These are phyloP conservation scores for Torulaspora pretoriensis DNA, from an alignment of 1,139 yeast species.

Conservation along the genomic window DNA sequence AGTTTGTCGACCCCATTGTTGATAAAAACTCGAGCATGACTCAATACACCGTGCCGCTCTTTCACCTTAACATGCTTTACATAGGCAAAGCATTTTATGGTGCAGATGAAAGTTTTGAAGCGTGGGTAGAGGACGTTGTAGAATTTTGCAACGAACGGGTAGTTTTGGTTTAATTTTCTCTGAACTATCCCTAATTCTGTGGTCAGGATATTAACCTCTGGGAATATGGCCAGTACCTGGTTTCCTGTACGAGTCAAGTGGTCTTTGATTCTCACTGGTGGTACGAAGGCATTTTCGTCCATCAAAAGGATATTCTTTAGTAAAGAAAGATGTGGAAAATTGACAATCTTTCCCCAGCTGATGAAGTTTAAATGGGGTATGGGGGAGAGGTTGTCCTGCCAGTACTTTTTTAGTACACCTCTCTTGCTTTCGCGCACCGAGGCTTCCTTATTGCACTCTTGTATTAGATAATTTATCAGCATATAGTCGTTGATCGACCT, in stretches of 20 bases:
- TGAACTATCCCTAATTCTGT: slow-evolving; percentile 46
- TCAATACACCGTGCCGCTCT: slow-evolving; percentile 12
- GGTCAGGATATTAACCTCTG: slow-evolving; percentile 68
- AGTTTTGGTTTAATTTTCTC: slow-evolving; percentile 47
- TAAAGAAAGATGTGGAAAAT: slow-evolving; percentile 27
- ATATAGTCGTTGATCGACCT: slow-evolving; percentile 34
- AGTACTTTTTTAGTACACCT: slow-evolving; percentile 8
- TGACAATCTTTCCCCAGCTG: slow-evolving; percentile 31
- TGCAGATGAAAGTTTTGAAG: slow-evolving; percentile 44
- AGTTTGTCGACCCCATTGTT: slow-evolving; percentile 32
- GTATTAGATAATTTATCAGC: slow-evolving; percentile 25
- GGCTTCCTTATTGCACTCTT: slow-evolving; percentile 9
- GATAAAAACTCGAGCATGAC: slow-evolving; percentile 15
- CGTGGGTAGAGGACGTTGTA: slow-evolving; percentile 63
- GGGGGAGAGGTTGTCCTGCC: slow-evolving; percentile 10
- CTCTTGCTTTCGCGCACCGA: slow-evolving; percentile 6
- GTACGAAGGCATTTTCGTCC: slow-evolving; percentile 30
- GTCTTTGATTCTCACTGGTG: slow-evolving; percentile 13
- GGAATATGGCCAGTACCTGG: slow-evolving; percentile 46
- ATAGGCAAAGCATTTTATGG: slow-evolving; percentile 47
- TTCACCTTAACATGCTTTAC: slow-evolving; percentile 37
- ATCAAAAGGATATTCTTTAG: slow-evolving; percentile 24
- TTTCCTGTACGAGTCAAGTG: slow-evolving; percentile 20
- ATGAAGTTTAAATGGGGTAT: slow-evolving; percentile 23
- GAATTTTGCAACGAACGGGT: slow-evolving; percentile 47